Evolutionary conservation across 495 filamentous ascomycete species (phyloP).

Genomic region (Aspergillus cavernicola): DNA sequence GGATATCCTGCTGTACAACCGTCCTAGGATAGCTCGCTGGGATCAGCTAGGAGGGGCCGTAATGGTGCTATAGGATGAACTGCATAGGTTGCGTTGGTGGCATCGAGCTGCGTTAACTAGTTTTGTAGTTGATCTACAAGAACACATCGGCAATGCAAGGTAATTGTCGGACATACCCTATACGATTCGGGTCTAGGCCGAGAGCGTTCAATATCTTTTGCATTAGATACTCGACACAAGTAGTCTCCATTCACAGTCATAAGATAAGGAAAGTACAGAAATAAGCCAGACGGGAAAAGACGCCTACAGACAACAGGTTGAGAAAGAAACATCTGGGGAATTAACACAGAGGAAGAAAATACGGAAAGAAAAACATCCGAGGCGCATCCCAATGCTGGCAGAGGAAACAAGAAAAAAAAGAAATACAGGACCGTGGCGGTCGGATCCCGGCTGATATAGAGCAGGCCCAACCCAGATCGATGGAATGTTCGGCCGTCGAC

Average conservation of each 20-base stretch:
- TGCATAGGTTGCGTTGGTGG: no score
- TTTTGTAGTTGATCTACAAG: no score
- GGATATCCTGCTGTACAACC: no score
- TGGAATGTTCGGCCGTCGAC: slow-evolving; percentile 34
- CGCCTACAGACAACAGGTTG: slow-evolving; percentile 1
- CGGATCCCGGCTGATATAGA: slow-evolving; percentile 12
- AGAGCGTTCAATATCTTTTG: neutral
- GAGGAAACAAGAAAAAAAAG: slow-evolving; percentile 23
- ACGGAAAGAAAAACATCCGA: slow-evolving; percentile 23
- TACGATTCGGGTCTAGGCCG: neutral
- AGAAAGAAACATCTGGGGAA: slow-evolving; percentile 20
- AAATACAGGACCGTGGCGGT: slow-evolving; percentile 15
- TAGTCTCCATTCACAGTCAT: neutral
- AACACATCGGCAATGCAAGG: no score
- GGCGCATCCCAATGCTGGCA: slow-evolving; percentile 29
- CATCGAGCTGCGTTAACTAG: no score
- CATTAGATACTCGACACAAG: neutral
- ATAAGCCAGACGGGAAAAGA: neutral
- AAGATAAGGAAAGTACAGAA: neutral
- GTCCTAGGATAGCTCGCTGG: no score
- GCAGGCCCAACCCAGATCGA: slow-evolving; percentile 11
- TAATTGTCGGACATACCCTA: neutral
- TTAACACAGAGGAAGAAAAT: slow-evolving; percentile 22
- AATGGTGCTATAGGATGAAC: no score
- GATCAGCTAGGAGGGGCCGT: no score